Percentiles rank a stretch among this genome's conserved stretches.
These are phyloP conservation scores for Spinacia oleracea DNA, from an alignment of 179 eudicot genomes.

Conservation along the genomic window DNA sequence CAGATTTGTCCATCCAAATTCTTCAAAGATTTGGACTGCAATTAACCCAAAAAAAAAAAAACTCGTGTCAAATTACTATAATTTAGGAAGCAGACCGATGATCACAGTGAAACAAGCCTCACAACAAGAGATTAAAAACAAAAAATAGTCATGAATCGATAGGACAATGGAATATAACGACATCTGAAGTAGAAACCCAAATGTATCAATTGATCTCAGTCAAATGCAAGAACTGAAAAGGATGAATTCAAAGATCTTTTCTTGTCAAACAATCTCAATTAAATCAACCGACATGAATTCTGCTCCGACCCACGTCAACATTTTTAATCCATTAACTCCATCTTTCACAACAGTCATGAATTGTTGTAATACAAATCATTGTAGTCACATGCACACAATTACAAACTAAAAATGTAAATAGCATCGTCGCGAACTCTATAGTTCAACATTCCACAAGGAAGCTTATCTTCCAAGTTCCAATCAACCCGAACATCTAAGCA, in stretches of 20 bases:
- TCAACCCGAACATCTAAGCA: neutral
- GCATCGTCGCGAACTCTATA: neutral
- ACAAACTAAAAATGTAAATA: neutral
- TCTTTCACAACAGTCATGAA: neutral
- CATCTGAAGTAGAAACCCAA: slow-evolving; percentile 8
- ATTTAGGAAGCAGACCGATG: neutral
- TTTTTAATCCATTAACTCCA: neutral
- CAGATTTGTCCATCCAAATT: slow-evolving; percentile 66
- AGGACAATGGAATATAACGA: neutral
- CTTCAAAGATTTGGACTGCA: slow-evolving; percentile 64
- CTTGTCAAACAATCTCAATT: neutral
- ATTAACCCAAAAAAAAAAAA: slow-evolving; percentile 11
- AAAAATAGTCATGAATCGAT: neutral
- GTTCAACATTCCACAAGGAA: neutral
- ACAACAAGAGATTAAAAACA: neutral
- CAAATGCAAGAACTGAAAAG: neutral
- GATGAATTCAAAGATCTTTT: neutral
- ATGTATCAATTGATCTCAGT: neutral
- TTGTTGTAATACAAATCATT: neutral
- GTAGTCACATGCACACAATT: neutral
- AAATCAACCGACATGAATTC: neutral
- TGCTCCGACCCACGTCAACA: neutral
- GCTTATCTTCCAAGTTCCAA: neutral
- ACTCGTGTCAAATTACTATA: slow-evolving; percentile 5
- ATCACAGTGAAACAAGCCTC: neutral